Evolutionary conservation across 257 asterid species (phyloP), one percentile per base, ranked within the genome.

Genomic region (Solanum tacnaense): DNA sequence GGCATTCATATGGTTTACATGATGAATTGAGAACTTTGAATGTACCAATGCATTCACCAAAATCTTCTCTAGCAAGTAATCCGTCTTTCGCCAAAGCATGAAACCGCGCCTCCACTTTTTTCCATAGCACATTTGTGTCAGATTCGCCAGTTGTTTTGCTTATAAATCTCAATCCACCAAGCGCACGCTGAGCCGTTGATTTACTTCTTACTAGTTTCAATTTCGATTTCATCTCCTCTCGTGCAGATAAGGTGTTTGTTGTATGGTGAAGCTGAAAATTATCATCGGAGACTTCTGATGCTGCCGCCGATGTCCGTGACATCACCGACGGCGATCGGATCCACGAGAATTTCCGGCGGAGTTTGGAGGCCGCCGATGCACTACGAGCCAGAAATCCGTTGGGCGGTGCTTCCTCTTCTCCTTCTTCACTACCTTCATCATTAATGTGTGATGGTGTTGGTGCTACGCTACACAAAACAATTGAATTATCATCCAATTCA

Each of bases 11-110:
- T 82, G 21, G 13, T 82, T 82, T 82, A 82, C 86, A 82, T 82
- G 86, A 82, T 82, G 86, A 49, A 82, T 49, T 82, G 86, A 82
- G 71, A 49, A 82, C 86, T 82, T 82, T 49, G 86, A 56, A 34
- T 70, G 84, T 92, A 96, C 99, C 99, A 84, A 96, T 96, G 92
- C 99, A 96, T 89, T 96, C 97, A 65, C 97, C 99, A 81, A 96
- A 96, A 85, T 96, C 94, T 75, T 96, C 96, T 88, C 94, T 87
- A 9, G 95, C 92, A 32, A 96, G 98, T 49, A 94, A 87, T 16
- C 98, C 98, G 41, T 94, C 95, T 60, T 89, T 88, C 0, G 96
- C 96, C 88, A 95, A 84, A 23, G 88, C 89, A 9, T 91, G 87
- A 84, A 96, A 96, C 88, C 98, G 91, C 7, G 93, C 90, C 92